Conservation (phyloP, 108 stramenopile species). For the Epithemia pelagica region DNA sequence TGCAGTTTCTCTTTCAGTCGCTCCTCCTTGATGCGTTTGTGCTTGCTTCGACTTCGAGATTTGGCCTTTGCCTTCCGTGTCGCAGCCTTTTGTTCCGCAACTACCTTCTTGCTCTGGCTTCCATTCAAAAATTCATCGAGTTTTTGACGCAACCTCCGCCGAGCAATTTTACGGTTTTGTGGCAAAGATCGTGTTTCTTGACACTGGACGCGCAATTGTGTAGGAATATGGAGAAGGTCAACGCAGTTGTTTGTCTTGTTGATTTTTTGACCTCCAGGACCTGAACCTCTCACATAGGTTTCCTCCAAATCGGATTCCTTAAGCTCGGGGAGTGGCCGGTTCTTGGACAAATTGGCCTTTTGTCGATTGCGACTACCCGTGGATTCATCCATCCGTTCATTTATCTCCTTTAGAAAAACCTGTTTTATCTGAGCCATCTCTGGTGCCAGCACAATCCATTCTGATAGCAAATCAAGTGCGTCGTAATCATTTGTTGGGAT, state of each 20-base stretch:
- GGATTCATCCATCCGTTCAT: slow-evolving; percentile 17
- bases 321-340: slow-evolving; percentile 17
- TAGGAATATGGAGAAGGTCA: slow-evolving; percentile 67
- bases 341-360: neutral
- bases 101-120: slow-evolving; percentile 31
- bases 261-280: slow-evolving; percentile 82
- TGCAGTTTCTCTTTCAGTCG: slow-evolving; percentile 15
- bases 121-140: slow-evolving; percentile 81
- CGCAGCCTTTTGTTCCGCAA: slow-evolving; percentile 47
- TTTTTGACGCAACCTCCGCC: slow-evolving; percentile 69
- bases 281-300: slow-evolving; percentile 78
- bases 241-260: slow-evolving; percentile 87
- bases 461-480: slow-evolving; percentile 56
- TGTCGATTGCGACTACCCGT: neutral
- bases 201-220: slow-evolving; percentile 67
- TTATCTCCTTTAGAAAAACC: slow-evolving; percentile 44
- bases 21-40: slow-evolving; percentile 17
- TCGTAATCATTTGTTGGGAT: slow-evolving; percentile 25
- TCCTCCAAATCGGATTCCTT: slow-evolving; percentile 61
- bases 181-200: slow-evolving; percentile 84
- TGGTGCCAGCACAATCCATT: slow-evolving; percentile 53
- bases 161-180: slow-evolving; percentile 85
- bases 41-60: slow-evolving; percentile 45
- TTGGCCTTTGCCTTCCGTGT: slow-evolving; percentile 68
- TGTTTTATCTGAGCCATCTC: slow-evolving; percentile 30